A percentile compares a stretch with the other conserved stretches of the same genome.
phyloP scores from a whole-genome alignment of 2,329 filamentous ascomycete species.

The Samsoniella hepiali region DNA sequence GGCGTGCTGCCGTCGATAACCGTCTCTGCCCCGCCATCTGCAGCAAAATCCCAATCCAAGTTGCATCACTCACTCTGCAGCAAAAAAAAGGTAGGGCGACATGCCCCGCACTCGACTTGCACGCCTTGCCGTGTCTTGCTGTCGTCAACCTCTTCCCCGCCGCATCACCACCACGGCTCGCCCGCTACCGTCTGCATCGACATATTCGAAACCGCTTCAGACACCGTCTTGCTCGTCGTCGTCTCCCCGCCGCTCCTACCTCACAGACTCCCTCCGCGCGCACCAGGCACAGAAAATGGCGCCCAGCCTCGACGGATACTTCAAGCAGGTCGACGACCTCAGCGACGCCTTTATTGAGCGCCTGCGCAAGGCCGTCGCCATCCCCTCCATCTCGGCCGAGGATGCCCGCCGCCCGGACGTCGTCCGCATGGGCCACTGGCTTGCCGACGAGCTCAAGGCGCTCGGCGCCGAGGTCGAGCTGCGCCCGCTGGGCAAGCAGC shows the following conservation, averaged over 20 bases:
- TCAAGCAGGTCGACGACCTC: conserved; percentile 83
- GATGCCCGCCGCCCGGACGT: conserved; percentile 87
- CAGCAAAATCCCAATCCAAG: neutral
- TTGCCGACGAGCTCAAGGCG: conserved; percentile 75
- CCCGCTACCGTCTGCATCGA: neutral
- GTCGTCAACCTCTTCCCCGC: conserved; percentile 14
- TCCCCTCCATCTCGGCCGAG: conserved; percentile 92
- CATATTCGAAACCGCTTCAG: neutral
- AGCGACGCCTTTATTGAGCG: conserved; percentile 83
- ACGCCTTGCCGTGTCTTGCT: conserved; percentile 18
- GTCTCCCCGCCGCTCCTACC: conserved; percentile 39
- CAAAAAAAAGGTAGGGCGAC: conserved; percentile 14
- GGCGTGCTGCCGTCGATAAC: conserved; percentile 13
- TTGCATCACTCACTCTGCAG: neutral
- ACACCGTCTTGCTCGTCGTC: neutral
- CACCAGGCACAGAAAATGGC: conserved; percentile 77
- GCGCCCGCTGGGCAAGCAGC: conserved; percentile 85
- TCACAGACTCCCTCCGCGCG: conserved; percentile 49
- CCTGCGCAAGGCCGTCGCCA: conserved; percentile 87
- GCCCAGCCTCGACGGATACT: conserved; percentile 85
- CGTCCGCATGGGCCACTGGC: conserved; percentile 91
- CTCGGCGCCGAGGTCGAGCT: conserved; percentile 87
- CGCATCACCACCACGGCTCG: neutral
- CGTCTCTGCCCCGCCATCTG: conserved; percentile 16
- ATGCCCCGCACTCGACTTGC: conserved; percentile 22